These are phyloP conservation scores for Fusarium odoratissimum DNA, from an alignment of 2,329 filamentous ascomycete genomes.

Conservation along the genomic window DNA sequence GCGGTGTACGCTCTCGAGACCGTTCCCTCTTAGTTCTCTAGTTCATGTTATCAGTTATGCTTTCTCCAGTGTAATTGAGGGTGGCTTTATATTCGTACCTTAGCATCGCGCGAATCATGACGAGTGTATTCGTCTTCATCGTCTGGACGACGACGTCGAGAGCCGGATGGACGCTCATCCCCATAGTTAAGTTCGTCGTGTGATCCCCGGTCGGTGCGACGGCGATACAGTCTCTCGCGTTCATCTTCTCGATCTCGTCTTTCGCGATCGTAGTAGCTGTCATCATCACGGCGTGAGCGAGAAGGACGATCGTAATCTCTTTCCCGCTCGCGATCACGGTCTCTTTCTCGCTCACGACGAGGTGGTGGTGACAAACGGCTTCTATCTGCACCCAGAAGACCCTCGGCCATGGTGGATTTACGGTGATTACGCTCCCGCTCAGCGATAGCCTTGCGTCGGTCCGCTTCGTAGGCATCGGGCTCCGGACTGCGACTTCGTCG, in stretches of 20 bases:
- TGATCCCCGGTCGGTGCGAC: constrained; percentile 79
- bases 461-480: constrained; percentile 92
- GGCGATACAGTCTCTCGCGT: constrained; percentile 86
- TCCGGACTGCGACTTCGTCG: constrained; percentile 89
- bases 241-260: constrained; percentile 90
- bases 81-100: constrained; percentile 59
- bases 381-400: constrained; percentile 65
- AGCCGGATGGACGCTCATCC: constrained; percentile 72
- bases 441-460: constrained; percentile 91
- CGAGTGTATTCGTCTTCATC: constrained; percentile 78
- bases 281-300: constrained; percentile 70
- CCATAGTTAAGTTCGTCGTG: constrained; percentile 94
- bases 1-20: constrained; percentile 70
- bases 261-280: constrained; percentile 84
- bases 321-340: constrained; percentile 42
- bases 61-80: neutral
- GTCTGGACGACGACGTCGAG: constrained; percentile 81
- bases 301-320: constrained; percentile 61
- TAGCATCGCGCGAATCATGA: constrained; percentile 73
- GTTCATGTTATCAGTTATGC: constrained; percentile 44
- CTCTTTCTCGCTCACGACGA: constrained; percentile 33
- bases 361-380: constrained; percentile 56
- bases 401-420: constrained; percentile 78
- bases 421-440: constrained; percentile 94
- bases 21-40: constrained; percentile 70